Base-by-base conservation (phyloP, 164 flowering plant genomes). In the Houttuynia cordata region DNA sequence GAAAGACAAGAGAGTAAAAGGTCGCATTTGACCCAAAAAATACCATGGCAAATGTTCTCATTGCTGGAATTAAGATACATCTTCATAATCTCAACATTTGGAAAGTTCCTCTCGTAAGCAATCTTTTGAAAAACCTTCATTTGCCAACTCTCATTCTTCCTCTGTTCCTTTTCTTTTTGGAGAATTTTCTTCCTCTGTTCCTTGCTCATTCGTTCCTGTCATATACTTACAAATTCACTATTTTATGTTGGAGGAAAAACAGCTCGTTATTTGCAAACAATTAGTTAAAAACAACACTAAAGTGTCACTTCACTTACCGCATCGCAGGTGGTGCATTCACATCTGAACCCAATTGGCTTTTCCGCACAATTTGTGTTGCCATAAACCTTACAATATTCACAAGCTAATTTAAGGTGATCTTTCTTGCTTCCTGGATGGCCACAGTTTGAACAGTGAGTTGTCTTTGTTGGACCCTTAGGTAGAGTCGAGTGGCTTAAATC, bases 381-480 rank as follows among this genome's bases (percentile, higher is more conserved):
- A 70, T 22, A 70, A n/a, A 66, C 69, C 37, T 10, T 39, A 64
- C 99, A 93, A 68, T 73, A 64, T 64, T 77, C 79, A 62, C 99
- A 94, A 53, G 91, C 75, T 63, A 61, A 68, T 76, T 80, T 80
- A 24, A 75, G 49, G 75, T 94, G 99, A 61, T 71, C 68, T 71
- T 69, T 82, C 67, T 86, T 90, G 77, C 61, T 84, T 51, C 99
- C 97, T 7, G 91, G 97, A 78, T 94, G 97, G 55, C 99, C 97
- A 80, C 99, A 94, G 58, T 77, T 23, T 52, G 97, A 86, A 69
- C 99, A 94, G 65, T 94, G 99, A 58, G 81, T 85, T 17, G n/a
- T 41, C 70, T 67, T 80, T 47, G 61, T 66, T n/a, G 71, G 67
- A 51, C 39, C 73, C 57, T 60, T 74, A 64, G 70, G 69, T 25